phyloP scores from a whole-genome alignment of 495 filamentous ascomycete genomes.

The Aspergillus nidulans region DNA sequence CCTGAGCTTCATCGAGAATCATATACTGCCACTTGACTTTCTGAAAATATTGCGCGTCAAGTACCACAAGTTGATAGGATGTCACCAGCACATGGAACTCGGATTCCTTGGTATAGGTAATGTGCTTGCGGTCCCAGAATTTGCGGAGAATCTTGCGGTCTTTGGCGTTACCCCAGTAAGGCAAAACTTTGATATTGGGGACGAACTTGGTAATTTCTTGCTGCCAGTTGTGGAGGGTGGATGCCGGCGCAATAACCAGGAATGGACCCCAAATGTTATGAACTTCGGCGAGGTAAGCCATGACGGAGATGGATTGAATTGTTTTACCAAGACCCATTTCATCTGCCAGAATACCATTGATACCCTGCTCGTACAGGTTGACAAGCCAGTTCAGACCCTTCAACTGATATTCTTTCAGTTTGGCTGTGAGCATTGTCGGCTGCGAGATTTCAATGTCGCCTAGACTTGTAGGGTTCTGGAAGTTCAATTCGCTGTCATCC shows the following conservation, averaged over 20 bases:
- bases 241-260: slow-evolving; percentile 92
- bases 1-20: slow-evolving; percentile 97
- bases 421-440: slow-evolving; percentile 86
- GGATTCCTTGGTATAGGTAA: slow-evolving; percentile 88
- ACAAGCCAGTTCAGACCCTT: slow-evolving; percentile 99
- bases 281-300: slow-evolving; percentile 95
- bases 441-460: slow-evolving; percentile 91
- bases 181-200: slow-evolving; percentile 86
- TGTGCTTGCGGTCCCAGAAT: slow-evolving; percentile 98
- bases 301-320: slow-evolving; percentile 97
- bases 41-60: slow-evolving; percentile 93
- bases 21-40: slow-evolving; percentile 99
- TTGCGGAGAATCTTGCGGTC: slow-evolving; percentile 95
- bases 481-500: slow-evolving; percentile 93
- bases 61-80: slow-evolving; percentile 94
- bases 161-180: slow-evolving; percentile 93
- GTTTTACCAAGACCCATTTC: slow-evolving; percentile 99
- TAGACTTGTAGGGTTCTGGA: slow-evolving; percentile 95
- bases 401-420: slow-evolving; percentile 96
- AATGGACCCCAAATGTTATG: slow-evolving; percentile 99
- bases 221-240: slow-evolving; percentile 98
- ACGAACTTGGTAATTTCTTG: slow-evolving; percentile 96
- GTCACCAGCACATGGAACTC: slow-evolving; percentile 95
- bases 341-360: slow-evolving; percentile 98
- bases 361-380: slow-evolving; percentile 98